Conservation (phyloP, 2,329 filamentous ascomycete genomes). For the Xylariaceae sp. region DNA sequence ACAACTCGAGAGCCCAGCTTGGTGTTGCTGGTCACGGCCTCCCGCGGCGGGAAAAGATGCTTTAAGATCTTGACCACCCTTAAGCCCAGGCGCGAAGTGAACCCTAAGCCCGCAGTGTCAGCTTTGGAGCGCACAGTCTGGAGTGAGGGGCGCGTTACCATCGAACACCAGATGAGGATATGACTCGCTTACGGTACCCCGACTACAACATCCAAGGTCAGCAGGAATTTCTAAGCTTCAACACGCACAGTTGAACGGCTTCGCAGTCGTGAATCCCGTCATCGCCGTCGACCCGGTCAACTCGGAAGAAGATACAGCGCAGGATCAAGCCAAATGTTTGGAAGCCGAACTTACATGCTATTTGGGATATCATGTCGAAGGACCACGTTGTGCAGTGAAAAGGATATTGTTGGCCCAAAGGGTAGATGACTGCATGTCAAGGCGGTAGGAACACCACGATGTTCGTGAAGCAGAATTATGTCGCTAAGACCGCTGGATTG, state of each 20-base stretch:
- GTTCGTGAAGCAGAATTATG: conserved; percentile 67
- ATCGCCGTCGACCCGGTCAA: no score
- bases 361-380: conserved; percentile 90
- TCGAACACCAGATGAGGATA: conserved; percentile 97
- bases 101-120: conserved; percentile 40
- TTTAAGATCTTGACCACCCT: conserved; percentile 86
- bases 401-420: conserved; percentile 74
- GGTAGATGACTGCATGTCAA: conserved; percentile 73
- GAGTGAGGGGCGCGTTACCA: conserved; percentile 30
- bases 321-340: no score
- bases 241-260: no score
- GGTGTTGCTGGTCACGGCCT: conserved; percentile 59
- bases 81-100: conserved; percentile 70
- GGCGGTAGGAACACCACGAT: conserved; percentile 78
- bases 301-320: no score
- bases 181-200: conserved; percentile 79
- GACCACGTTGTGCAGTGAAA: conserved; percentile 84
- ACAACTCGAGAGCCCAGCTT: conserved; percentile 86
- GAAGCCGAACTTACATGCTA: no score
- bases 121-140: not conserved
- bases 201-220: no score
- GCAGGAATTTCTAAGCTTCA: no score
- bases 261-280: no score
- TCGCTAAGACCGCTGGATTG: conserved; percentile 76
- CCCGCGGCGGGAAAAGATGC: conserved; percentile 86